Percentiles rank a stretch among this genome's conserved stretches.
Evolutionary conservation across 768 basidiomycete genomes (phyloP).

Genomic region (Suillus clintonianus): DNA sequence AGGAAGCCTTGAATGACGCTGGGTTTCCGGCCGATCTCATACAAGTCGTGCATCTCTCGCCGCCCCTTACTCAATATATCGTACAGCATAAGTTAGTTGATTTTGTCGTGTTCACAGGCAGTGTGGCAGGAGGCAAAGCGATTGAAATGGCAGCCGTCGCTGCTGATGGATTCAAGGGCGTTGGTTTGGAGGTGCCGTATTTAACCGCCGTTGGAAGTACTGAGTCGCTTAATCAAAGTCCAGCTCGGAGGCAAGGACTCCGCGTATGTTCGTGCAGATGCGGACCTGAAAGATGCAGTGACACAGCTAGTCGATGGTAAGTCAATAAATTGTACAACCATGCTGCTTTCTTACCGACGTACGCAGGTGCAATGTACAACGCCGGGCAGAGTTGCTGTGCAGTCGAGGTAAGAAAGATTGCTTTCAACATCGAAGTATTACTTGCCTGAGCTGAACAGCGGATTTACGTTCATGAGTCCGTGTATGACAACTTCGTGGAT

Average conservation of each 20-base stretch:
- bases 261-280: slow-evolving; percentile 90
- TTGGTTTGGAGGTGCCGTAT: slow-evolving; percentile 73
- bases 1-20: slow-evolving; percentile 64
- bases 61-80: slow-evolving; percentile 56
- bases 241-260: slow-evolving; percentile 98
- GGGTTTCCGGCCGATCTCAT: slow-evolving; percentile 78
- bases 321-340: slow-evolving; percentile 10
- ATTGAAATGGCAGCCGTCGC: slow-evolving; percentile 71
- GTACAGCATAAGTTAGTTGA: slow-evolving; percentile 67
- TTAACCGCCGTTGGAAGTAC: background rate
- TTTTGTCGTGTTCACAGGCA: slow-evolving; percentile 92
- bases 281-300: slow-evolving; percentile 79
- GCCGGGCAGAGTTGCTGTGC: slow-evolving; percentile 97
- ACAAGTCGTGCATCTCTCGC: slow-evolving; percentile 75
- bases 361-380: slow-evolving; percentile 87
- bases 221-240: slow-evolving; percentile 6
- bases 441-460: slow-evolving; percentile 47
- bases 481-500: slow-evolving; percentile 80
- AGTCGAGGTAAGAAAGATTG: slow-evolving; percentile 61
- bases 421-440: background rate
- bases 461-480: slow-evolving; percentile 87
- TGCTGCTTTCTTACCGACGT: background rate
- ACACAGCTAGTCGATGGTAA: slow-evolving; percentile 89
- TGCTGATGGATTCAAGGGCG: slow-evolving; percentile 78
- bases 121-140: slow-evolving; percentile 72